A percentile compares a stretch with the other conserved stretches of the same genome.
Conservation (phyloP, 139 green algal genomes). For the Chlamydomonas eustigma region DNA sequence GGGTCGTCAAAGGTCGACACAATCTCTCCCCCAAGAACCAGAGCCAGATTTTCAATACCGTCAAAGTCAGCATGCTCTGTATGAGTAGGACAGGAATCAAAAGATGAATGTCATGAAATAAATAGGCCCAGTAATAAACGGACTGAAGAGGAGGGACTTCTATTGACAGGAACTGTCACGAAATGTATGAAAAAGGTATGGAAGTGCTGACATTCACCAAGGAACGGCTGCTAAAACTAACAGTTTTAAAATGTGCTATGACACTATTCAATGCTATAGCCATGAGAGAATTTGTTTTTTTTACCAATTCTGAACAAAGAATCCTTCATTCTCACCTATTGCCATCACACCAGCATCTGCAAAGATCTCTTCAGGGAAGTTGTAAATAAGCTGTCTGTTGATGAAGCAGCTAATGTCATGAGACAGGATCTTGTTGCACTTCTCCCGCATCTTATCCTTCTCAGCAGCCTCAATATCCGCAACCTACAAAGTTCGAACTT, state of each 20-base stretch:
- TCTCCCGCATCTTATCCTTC: conserved; percentile 94
- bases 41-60: conserved; percentile 91
- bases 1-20: conserved; percentile 92
- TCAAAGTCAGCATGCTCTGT: conserved; percentile 75
- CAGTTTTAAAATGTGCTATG: too few relatives aligned
- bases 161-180: too few relatives aligned
- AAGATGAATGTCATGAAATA: background rate
- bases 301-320: too few relatives aligned
- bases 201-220: too few relatives aligned
- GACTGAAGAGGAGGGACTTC: too few relatives aligned
- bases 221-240: too few relatives aligned
- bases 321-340: background rate
- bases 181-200: too few relatives aligned
- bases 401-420: conserved; percentile 97
- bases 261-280: too few relatives aligned
- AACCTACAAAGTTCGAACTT: too few relatives aligned
- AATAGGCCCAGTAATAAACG: too few relatives aligned
- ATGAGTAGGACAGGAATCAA: background rate
- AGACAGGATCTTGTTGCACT: conserved; percentile 86
- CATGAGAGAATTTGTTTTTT: too few relatives aligned
- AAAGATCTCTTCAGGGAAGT: conserved; percentile 90
- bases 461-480: conserved; percentile 96
- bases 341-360: conserved; percentile 23
- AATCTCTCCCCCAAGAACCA: conserved; percentile 98
- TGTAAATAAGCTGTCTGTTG: conserved; percentile 99